Evolutionary conservation across 768 basidiomycete genomes (phyloP).

Genomic region (Collybiopsis luxurians): DNA sequence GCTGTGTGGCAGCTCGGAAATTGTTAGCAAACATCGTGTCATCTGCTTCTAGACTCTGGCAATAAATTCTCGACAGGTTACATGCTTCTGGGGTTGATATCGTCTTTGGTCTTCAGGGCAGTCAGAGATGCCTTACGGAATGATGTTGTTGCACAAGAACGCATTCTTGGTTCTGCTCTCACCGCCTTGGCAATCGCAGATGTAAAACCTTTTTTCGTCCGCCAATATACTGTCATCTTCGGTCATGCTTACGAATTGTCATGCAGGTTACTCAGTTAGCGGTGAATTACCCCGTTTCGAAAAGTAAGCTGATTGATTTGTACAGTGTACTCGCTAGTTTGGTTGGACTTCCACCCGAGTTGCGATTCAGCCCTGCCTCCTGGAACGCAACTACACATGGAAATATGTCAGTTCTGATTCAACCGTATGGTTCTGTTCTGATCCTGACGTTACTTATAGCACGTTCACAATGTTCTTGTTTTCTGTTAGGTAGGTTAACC

Average conservation of each 20-base stretch:
- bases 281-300: not conserved
- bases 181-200: conserved; percentile 67
- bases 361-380: conserved; percentile 43
- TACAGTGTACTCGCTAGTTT: conserved; percentile 57
- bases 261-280: conserved; percentile 61
- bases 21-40: conserved; percentile 32
- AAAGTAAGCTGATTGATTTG: not conserved
- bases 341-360: conserved; percentile 52
- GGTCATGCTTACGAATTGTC: not conserved
- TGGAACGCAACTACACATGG: conserved; percentile 81
- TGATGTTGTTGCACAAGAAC: conserved; percentile 63
- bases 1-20: conserved; percentile 61
- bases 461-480: conserved; percentile 58
- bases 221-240: not conserved
- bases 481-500: conserved; percentile 44
- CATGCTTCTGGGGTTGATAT: conserved; percentile 59
- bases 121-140: conserved; percentile 56
- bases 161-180: conserved; percentile 61
- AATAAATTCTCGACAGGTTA: conserved; percentile 42
- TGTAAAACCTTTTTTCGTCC: conserved; percentile 36
- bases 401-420: conserved; percentile 41
- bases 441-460: not conserved
- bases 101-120: conserved; percentile 65
- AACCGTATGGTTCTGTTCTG: too few species aligned
- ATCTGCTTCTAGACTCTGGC: not conserved